phyloP scores from a whole-genome alignment of 2,329 filamentous ascomycete species.

The Neonectria ditissima region DNA sequence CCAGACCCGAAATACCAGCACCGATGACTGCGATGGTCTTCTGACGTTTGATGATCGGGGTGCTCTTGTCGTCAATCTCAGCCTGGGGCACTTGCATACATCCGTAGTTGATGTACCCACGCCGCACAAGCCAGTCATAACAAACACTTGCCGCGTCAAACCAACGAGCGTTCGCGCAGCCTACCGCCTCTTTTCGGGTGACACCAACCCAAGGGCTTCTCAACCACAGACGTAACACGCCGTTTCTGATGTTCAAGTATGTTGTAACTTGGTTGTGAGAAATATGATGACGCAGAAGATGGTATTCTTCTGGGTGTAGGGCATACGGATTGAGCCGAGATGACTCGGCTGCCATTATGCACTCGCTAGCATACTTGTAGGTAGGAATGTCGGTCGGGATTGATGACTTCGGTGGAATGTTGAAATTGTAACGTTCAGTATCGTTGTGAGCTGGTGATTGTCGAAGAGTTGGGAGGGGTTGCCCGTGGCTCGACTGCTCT shows the following conservation, averaged over 20 bases:
- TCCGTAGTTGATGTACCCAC: constrained; percentile 97
- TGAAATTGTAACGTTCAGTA: constrained; percentile 58
- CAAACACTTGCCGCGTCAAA: constrained; percentile 90
- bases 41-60: constrained; percentile 57
- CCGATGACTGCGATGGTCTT: constrained; percentile 89
- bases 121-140: constrained; percentile 90
- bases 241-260: constrained; percentile 96
- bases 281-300: constrained; percentile 82
- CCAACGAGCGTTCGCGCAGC: constrained; percentile 89
- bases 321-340: constrained; percentile 91
- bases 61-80: constrained; percentile 56
- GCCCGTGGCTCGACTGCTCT: constrained; percentile 38
- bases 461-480: constrained; percentile 28
- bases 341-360: constrained; percentile 87
- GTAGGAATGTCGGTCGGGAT: constrained; percentile 81
- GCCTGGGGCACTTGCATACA: constrained; percentile 75
- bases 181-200: constrained; percentile 85
- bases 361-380: constrained; percentile 89
- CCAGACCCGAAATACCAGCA: constrained; percentile 92
- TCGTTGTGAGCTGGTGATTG: constrained; percentile 46
- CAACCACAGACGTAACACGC: constrained; percentile 90
- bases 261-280: constrained; percentile 91
- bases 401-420: constrained; percentile 81
- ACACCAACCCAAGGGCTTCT: constrained; percentile 87
- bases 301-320: constrained; percentile 86